Evolutionary conservation across 2,329 filamentous ascomycete species (phyloP).

Genomic region (Xylaria sp.): DNA sequence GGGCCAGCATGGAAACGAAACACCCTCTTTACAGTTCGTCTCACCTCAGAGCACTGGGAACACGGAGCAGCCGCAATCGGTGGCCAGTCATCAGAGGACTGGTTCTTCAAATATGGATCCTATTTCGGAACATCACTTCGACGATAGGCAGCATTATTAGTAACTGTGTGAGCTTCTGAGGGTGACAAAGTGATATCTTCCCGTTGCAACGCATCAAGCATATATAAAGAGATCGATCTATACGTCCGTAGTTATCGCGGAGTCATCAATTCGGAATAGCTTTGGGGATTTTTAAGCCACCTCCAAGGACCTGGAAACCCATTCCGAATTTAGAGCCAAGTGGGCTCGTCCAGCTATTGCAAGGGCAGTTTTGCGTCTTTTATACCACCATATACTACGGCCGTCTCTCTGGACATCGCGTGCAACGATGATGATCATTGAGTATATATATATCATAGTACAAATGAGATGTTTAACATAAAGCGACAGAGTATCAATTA

Average conservation of each 20-base stretch:
- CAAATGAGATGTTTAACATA: too few relatives aligned
- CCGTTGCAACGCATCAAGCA: too few relatives aligned
- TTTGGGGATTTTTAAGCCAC: too few relatives aligned
- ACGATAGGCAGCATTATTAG: not conserved
- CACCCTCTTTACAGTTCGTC: slow-evolving; percentile 17
- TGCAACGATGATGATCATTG: not conserved
- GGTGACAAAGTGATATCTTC: too few relatives aligned
- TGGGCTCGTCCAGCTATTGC: not conserved
- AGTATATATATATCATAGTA: too few relatives aligned
- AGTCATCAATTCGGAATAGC: too few relatives aligned
- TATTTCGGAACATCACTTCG: slow-evolving; percentile 25
- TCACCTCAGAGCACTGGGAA: slow-evolving; percentile 33
- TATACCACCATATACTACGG: too few relatives aligned
- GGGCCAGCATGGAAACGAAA: slow-evolving; percentile 20
- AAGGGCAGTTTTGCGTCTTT: not conserved
- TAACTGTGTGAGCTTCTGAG: not conserved
- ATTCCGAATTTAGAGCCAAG: not conserved
- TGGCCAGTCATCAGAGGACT: slow-evolving; percentile 23
- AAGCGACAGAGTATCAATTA: too few relatives aligned
- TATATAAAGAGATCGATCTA: too few relatives aligned
- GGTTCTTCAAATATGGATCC: slow-evolving; percentile 28
- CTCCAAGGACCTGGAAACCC: too few relatives aligned
- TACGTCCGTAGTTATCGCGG: too few relatives aligned
- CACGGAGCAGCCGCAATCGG: slow-evolving; percentile 15
- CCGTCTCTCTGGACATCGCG: too few relatives aligned